These are phyloP conservation scores for Huntiella decipiens DNA, from an alignment of 2,329 filamentous ascomycete genomes.

Conservation along the genomic window DNA sequence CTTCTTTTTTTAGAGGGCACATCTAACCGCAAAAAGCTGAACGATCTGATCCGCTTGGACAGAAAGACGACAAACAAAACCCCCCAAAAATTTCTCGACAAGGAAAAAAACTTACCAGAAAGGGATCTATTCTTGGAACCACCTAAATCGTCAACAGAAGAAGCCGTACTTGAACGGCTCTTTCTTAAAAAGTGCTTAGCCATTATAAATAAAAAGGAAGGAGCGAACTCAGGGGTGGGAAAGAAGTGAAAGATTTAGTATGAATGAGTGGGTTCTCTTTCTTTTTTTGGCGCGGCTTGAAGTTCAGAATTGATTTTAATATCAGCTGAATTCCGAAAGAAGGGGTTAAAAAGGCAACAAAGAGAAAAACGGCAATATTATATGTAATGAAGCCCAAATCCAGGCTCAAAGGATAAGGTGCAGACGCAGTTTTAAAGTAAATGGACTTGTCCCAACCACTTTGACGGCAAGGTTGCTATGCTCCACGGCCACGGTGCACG, in stretches of 20 bases:
- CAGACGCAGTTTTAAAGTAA: no score
- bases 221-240: constrained; percentile 4
- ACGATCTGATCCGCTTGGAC: neutral
- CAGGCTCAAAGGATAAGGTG: no score
- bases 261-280: no score
- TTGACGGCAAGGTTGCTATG: no score
- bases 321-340: no score
- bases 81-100: neutral
- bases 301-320: no score
- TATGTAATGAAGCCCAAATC: no score
- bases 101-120: constrained; percentile 8
- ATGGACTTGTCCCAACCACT: no score
- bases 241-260: neutral
- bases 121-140: constrained; percentile 6
- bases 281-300: no score
- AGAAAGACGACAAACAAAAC: neutral
- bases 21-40: neutral
- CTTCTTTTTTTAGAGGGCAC: neutral
- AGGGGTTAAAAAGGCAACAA: no score
- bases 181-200: constrained; percentile 10
- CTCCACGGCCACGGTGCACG: no score
- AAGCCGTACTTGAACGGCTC: constrained; percentile 8
- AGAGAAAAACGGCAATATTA: no score
- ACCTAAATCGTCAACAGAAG: constrained; percentile 1
- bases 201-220: constrained; percentile 6